These are phyloP conservation scores for Phaeosphaeria sp. DNA, from an alignment of 2,329 filamentous ascomycete species.

Conservation along the genomic window DNA sequence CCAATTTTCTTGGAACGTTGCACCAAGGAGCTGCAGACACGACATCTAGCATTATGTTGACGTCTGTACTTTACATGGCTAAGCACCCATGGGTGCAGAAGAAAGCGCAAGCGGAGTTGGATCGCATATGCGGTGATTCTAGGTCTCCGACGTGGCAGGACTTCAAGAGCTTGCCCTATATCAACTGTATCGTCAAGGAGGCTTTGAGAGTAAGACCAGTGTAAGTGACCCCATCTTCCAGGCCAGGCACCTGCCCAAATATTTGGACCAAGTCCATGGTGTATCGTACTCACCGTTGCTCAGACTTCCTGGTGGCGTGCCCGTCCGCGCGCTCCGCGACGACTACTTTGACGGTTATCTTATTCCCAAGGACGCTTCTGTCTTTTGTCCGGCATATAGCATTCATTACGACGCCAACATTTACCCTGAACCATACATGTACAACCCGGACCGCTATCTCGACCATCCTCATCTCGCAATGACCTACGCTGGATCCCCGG, in stretches of 20 bases:
- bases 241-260: not conserved
- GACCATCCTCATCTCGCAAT: conserved; percentile 17
- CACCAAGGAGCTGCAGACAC: not conserved
- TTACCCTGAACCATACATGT: conserved; percentile 19
- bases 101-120: conserved; percentile 1
- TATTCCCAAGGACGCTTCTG: conserved; percentile 44
- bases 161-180: conserved; percentile 22
- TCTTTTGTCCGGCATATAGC: conserved; percentile 41
- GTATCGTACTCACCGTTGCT: not conserved
- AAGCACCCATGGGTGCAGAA: conserved; percentile 1
- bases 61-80: not conserved
- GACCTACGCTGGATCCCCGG: conserved; percentile 15
- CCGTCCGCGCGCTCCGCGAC: conserved; percentile 2
- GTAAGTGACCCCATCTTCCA: not conserved
- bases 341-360: conserved; percentile 10
- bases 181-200: conserved; percentile 32
- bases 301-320: conserved; percentile 8
- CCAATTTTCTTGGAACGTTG: not conserved
- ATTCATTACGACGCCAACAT: conserved; percentile 20
- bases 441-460: conserved; percentile 26
- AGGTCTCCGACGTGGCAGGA: conserved; percentile 8
- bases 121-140: not conserved
- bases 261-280: not conserved
- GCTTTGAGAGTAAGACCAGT: conserved; percentile 20
- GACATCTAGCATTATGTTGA: not conserved